Percentiles rank a stretch among this genome's conserved stretches.
Evolutionary conservation across 306 rosid species (phyloP).

Genomic region (Cicer cuneatum): DNA sequence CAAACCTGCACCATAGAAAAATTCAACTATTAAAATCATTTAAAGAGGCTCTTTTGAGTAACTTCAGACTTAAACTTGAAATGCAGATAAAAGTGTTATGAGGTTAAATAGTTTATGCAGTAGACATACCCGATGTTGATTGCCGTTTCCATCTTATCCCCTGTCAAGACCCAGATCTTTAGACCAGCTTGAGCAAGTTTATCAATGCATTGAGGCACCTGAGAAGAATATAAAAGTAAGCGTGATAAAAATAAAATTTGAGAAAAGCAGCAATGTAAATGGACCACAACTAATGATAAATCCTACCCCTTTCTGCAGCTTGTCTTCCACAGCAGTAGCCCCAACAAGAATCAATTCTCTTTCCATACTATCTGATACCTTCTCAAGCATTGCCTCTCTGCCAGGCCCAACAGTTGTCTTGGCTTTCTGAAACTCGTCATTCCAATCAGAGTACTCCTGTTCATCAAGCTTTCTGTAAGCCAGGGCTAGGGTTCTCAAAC

Average conservation of each 20-base stretch:
- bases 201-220: constrained; percentile 99
- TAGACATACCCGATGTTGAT: constrained; percentile 91
- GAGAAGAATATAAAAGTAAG: constrained; percentile 33
- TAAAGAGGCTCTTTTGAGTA: constrained; percentile 17
- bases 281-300: constrained; percentile 24
- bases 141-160: constrained; percentile 99
- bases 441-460: constrained; percentile 79
- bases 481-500: constrained; percentile 91
- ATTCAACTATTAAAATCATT: constrained; percentile 22
- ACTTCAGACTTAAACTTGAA: constrained; percentile 37
- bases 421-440: constrained; percentile 82
- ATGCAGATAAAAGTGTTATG: constrained; percentile 12
- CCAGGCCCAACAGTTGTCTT: constrained; percentile 79
- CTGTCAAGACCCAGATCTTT: constrained; percentile 96
- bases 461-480: constrained; percentile 85
- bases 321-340: constrained; percentile 98
- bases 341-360: constrained; percentile 87
- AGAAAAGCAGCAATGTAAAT: constrained; percentile 32
- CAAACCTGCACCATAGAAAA: constrained; percentile 65
- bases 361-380: constrained; percentile 74
- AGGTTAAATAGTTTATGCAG: constrained; percentile 39
- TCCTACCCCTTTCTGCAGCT: constrained; percentile 92
- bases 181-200: constrained; percentile 99
- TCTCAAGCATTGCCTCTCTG: constrained; percentile 83
- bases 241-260: constrained; percentile 22